A percentile compares a stretch with the other conserved stretches of the same genome.
Evolutionary conservation across 2,329 filamentous ascomycete genomes (phyloP).

Genomic region (Blastomyces parvus): DNA sequence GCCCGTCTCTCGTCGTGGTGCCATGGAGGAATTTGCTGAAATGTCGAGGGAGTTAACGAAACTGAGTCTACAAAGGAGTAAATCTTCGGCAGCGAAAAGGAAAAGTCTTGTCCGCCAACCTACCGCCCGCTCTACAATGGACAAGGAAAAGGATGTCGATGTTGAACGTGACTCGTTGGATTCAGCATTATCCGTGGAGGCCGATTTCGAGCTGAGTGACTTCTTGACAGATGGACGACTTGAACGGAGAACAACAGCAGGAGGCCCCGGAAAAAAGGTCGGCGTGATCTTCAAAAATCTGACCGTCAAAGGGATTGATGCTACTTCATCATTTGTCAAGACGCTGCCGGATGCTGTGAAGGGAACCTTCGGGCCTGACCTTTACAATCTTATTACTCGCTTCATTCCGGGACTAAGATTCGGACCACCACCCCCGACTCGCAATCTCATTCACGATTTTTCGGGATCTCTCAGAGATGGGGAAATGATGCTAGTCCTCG

Average conservation of each 20-base stretch:
- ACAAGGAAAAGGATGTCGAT: conserved; percentile 43
- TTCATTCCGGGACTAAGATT: conserved; percentile 46
- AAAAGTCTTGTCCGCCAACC: conserved; percentile 22
- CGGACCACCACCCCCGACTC: conserved; percentile 40
- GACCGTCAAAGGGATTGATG: conserved; percentile 61
- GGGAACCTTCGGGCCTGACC: conserved; percentile 70
- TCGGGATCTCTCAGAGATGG: conserved; percentile 57
- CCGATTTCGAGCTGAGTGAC: conserved; percentile 6
- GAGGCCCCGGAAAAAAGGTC: conserved; percentile 61
- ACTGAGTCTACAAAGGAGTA: conserved; percentile 39
- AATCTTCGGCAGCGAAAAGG: conserved; percentile 23
- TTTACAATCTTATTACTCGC: conserved; percentile 54
- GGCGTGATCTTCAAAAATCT: conserved; percentile 69
- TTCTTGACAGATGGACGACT: conserved; percentile 11
- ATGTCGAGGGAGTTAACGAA: conserved; percentile 48
- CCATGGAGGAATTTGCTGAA: conserved; percentile 52
- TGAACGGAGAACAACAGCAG: conserved; percentile 14
- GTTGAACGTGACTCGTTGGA: conserved; percentile 31
- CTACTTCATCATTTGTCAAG: conserved; percentile 57
- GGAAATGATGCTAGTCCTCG: conserved; percentile 49
- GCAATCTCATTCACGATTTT: conserved; percentile 56
- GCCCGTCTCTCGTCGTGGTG: conserved; percentile 42
- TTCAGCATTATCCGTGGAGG: neutral
- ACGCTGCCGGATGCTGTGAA: conserved; percentile 65
- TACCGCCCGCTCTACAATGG: conserved; percentile 27